phyloP scores from a whole-genome alignment of 805 yeast species.

The Yarrowia deformans region DNA sequence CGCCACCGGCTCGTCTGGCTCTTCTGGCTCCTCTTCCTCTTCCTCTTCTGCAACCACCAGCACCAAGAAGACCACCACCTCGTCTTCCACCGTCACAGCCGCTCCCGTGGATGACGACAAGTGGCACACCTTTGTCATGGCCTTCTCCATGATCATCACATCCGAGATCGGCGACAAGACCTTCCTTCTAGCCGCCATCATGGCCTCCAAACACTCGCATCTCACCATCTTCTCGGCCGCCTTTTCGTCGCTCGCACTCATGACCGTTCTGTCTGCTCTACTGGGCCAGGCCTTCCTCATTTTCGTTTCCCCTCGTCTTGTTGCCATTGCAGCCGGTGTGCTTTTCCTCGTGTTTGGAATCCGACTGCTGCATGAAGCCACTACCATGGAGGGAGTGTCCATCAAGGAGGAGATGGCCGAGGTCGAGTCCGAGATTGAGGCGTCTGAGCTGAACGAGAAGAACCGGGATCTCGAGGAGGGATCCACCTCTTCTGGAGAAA shows the following conservation, averaged over 20 bases:
- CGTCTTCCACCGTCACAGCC: neutral
- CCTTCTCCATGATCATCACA: slow-evolving; percentile 89
- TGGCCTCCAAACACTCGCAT: slow-evolving; percentile 95
- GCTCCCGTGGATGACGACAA: slow-evolving; percentile 22
- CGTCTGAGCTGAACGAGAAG: slow-evolving; percentile 66
- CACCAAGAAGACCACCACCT: neutral
- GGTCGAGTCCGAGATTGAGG: slow-evolving; percentile 90
- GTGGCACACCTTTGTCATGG: slow-evolving; percentile 69
- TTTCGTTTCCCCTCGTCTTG: slow-evolving; percentile 76
- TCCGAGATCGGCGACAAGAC: slow-evolving; percentile 98
- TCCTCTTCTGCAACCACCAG: neutral
- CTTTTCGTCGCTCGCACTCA: slow-evolving; percentile 79
- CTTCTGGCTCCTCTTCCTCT: neutral
- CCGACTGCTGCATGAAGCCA: slow-evolving; percentile 79
- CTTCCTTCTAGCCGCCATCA: slow-evolving; percentile 91
- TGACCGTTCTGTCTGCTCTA: slow-evolving; percentile 90
- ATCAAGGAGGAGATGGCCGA: slow-evolving; percentile 96
- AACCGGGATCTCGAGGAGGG: slow-evolving; percentile 52
- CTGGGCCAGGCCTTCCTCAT: slow-evolving; percentile 92
- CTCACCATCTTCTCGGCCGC: slow-evolving; percentile 87
- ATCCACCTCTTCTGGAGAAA: neutral
- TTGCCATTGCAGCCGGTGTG: slow-evolving; percentile 81
- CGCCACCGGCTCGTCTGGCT: neutral
- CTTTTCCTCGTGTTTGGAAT: slow-evolving; percentile 84
- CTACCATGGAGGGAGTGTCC: slow-evolving; percentile 78